Base-by-base conservation (phyloP, 345 rosid species). In the Ailanthus altissimus region DNA sequence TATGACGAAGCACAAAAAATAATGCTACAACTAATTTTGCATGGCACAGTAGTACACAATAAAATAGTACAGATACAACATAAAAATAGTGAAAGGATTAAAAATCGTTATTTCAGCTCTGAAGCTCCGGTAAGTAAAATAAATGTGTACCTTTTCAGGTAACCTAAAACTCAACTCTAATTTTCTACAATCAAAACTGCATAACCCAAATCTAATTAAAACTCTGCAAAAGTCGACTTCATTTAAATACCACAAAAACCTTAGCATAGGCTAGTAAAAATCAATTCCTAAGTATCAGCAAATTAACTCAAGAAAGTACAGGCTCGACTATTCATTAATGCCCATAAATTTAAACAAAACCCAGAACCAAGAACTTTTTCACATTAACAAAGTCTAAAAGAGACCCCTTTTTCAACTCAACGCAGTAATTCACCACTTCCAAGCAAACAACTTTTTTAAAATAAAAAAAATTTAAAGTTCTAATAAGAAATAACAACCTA, bases 401-500 rank as follows among this genome's bases (percentile, higher is more conserved):
- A 56, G 6, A 25, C 5, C 46, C 6, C 8, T 40, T 36, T 20
- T 13, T 73, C 57, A 73, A 20, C 20, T 59, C 23, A 47, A 61
- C 32, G 61, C n/a, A 25, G 45, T n/a, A 59, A 77, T 73, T 72
- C 80, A 72, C 40, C 68, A 66, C 11, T 73, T 75, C 57, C 14
- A 59, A 72, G n/a, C 51, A 59, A 77, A 21, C n/a, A 13, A 1
- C 38, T 32, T 32, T 32, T 32, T 28, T n/a, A n/a, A n/a, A n/a
- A n/a, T n/a, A n/a, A n/a, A n/a, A n/a, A n/a, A n/a, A n/a, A 49
- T 71, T 51, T 12, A 5, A 70, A 76, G 32, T 73, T 46, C 73
- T 70, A 79, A 58, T 25, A 49, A 68, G 42, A 66, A 38, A 57
- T 25, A 74, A 74, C 36, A 50, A 70, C 63, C 81, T 14, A 77